These are phyloP conservation scores for Malus hybrid DNA, from an alignment of 331 rosid species.

Conservation along the genomic window DNA sequence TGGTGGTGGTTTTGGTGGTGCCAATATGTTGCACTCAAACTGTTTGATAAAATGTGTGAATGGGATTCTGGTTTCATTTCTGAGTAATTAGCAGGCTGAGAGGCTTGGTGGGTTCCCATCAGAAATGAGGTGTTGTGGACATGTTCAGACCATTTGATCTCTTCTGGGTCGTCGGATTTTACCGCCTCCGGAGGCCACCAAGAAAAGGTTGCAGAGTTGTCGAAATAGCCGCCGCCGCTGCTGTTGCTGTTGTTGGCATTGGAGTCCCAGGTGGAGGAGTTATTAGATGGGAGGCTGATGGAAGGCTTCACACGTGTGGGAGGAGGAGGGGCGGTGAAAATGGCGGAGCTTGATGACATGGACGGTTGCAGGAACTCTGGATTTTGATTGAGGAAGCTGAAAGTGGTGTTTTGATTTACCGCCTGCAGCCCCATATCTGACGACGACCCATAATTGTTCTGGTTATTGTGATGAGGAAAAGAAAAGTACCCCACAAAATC, in stretches of 20 bases:
- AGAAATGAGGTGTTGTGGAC: constrained; percentile 39
- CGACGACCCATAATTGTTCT: constrained; percentile 32
- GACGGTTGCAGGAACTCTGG: neutral
- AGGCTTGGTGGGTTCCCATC: constrained; percentile 31
- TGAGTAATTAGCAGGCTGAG: no score
- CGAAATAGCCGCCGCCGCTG: constrained; percentile 23
- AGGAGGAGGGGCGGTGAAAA: constrained; percentile 13
- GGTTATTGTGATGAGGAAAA: constrained; percentile 36
- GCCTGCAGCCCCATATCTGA: constrained; percentile 23
- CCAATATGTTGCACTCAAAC: constrained; percentile 32
- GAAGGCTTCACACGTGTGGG: constrained; percentile 49
- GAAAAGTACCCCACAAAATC: constrained; percentile 51
- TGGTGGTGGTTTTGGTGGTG: constrained; percentile 9
- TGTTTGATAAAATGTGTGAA: constrained; percentile 26
- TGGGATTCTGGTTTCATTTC: constrained; percentile 44
- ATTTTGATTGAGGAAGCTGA: constrained; percentile 38
- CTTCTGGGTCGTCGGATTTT: constrained; percentile 42
- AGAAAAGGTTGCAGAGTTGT: constrained; percentile 25
- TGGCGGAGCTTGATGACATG: constrained; percentile 25
- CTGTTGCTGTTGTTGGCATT: neutral
- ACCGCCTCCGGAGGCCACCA: constrained; percentile 48
- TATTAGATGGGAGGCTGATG: constrained; percentile 37
- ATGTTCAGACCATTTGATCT: constrained; percentile 73
- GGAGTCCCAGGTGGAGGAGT: constrained; percentile 29
- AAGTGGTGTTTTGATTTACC: constrained; percentile 25